These are phyloP conservation scores for Fusarium odoratissimum DNA, from an alignment of 2,329 filamentous ascomycete species.

Conservation along the genomic window DNA sequence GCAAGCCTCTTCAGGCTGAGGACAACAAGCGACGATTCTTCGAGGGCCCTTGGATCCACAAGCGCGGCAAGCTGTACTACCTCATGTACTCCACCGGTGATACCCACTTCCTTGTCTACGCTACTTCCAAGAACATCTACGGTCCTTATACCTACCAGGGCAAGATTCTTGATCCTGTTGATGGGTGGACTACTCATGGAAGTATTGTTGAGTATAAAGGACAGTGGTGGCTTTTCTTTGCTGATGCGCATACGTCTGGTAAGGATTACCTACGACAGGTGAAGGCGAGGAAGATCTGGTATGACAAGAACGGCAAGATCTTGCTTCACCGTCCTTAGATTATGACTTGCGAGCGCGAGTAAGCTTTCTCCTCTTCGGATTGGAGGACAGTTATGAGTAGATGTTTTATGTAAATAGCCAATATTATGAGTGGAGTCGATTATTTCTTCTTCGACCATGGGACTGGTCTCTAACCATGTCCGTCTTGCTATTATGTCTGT, in stretches of 20 bases:
- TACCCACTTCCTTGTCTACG: constrained; percentile 14
- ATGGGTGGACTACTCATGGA: constrained; percentile 20
- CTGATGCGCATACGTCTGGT: constrained; percentile 14
- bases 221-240: constrained; percentile 22
- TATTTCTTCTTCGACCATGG: not conserved
- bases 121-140: constrained; percentile 9
- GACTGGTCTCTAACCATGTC: not conserved
- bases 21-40: constrained; percentile 15
- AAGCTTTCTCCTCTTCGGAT: not conserved
- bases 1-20: constrained; percentile 11
- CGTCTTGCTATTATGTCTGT: not conserved
- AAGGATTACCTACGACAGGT: constrained; percentile 16
- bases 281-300: constrained; percentile 27
- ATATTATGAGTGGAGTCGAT: not conserved
- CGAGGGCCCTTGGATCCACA: constrained; percentile 8
- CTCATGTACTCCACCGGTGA: constrained; percentile 20
- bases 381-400: not conserved
- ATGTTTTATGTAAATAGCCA: not conserved
- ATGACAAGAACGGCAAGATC: constrained; percentile 18
- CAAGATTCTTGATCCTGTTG: constrained; percentile 9
- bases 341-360: not conserved
- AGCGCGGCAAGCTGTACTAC: constrained; percentile 20
- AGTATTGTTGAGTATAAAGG: constrained; percentile 22
- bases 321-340: not conserved
- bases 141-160: constrained; percentile 23